A percentile compares a stretch with the other conserved stretches of the same genome.
These are phyloP conservation scores for sorghum (Sorghum bicolor) DNA, from an alignment of 176 grass and related monocot species.

Conservation along the genomic window Sorghum_bicolor_NCBIv3 NC_012870.2:75126001-75126500, in stretches of 20 bases:
- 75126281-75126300: not conserved
- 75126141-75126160: not conserved
- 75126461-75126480: too few species aligned
- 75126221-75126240: not conserved
- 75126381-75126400: too few species aligned
- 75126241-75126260: not conserved
- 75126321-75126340: too few species aligned
- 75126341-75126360: too few species aligned
- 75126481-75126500: too few species aligned
- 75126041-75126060: not conserved
- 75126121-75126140: not conserved
- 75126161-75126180: not conserved
- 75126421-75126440: too few species aligned
- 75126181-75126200: not conserved
- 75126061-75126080: not conserved
- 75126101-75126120: not conserved
- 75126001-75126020: not conserved
- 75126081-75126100: not conserved
- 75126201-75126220: not conserved
- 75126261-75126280: not conserved
- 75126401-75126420: too few species aligned
- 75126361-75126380: too few species aligned
- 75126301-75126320: too few species aligned
- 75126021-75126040: not conserved
- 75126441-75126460: too few species aligned